These are phyloP conservation scores for Cryptosporidium sp. DNA, from an alignment of 169 alveolate genomes.

Conservation along the genomic window DNA sequence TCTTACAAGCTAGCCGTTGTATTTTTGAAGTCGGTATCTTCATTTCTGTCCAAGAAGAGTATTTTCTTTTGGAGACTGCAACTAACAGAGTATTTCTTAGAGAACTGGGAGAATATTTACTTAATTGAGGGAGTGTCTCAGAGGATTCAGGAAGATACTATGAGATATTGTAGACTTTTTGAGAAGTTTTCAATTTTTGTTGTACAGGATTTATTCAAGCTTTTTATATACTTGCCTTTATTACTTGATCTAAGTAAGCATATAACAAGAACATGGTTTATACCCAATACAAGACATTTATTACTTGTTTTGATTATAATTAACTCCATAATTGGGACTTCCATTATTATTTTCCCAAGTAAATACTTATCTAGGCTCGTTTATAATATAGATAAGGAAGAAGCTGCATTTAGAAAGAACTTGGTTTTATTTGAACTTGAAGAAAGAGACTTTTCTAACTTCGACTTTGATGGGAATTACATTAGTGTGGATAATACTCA, in stretches of 20 bases:
- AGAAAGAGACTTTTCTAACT: not conserved
- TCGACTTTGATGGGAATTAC: not conserved
- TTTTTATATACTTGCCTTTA: slow-evolving; percentile 38
- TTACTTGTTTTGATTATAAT: not conserved
- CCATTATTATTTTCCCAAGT: slow-evolving; percentile 28
- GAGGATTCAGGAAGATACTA: slow-evolving; percentile 63
- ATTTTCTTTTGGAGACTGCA: slow-evolving; percentile 50
- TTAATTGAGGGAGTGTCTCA: slow-evolving; percentile 59
- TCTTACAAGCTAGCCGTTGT: not conserved
- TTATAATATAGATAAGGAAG: slow-evolving; percentile 25
- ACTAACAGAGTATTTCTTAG: slow-evolving; percentile 21
- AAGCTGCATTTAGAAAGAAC: slow-evolving; percentile 57
- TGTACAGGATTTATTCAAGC: slow-evolving; percentile 32
- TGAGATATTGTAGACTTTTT: slow-evolving; percentile 48
- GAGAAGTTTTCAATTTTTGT: slow-evolving; percentile 27
- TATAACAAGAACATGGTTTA: slow-evolving; percentile 26
- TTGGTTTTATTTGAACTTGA: slow-evolving; percentile 34
- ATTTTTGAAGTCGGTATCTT: slow-evolving; percentile 11
- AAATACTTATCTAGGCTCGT: slow-evolving; percentile 22
- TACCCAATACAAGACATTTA: slow-evolving; percentile 26
- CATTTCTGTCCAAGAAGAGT: slow-evolving; percentile 24
- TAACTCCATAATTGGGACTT: slow-evolving; percentile 22
- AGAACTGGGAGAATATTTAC: slow-evolving; percentile 37
- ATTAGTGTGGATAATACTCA: slow-evolving; percentile 3
- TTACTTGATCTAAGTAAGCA: slow-evolving; percentile 3